phyloP scores from a whole-genome alignment of 106 monocot species.

The Dioscorea zingiberensis region DNA sequence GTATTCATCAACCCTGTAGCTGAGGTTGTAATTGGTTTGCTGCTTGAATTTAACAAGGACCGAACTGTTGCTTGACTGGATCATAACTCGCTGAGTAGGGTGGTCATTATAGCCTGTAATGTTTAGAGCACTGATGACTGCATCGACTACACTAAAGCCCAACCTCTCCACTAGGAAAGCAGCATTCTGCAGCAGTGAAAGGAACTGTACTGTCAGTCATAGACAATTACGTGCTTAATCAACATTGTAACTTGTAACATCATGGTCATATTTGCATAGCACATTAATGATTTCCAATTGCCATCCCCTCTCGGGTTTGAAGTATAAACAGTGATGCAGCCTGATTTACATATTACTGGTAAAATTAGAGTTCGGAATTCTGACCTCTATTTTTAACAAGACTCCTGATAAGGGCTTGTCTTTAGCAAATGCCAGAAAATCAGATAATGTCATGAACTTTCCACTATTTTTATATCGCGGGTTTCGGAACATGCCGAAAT shows the following conservation, averaged over 20 bases:
- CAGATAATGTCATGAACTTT: constrained; percentile 47
- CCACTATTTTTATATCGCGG: constrained; percentile 46
- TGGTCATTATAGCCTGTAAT: constrained; percentile 42
- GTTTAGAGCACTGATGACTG: constrained; percentile 36
- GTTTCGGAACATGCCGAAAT: constrained; percentile 34
- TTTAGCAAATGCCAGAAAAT: constrained; percentile 70
- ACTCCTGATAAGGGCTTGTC: constrained; percentile 43
- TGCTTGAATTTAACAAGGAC: constrained; percentile 56
- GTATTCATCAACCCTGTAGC: constrained; percentile 50
- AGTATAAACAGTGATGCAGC: not conserved
- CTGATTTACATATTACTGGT: no score
- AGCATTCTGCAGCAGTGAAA: constrained; percentile 41
- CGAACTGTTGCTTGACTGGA: constrained; percentile 68
- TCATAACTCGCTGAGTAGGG: constrained; percentile 40
- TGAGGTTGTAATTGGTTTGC: constrained; percentile 40
- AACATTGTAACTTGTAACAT: no score
- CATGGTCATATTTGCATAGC: not conserved
- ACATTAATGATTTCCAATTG: no score
- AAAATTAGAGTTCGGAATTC: no score
- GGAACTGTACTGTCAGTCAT: not conserved
- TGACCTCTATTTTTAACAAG: constrained; percentile 72
- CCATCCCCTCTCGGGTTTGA: not conserved
- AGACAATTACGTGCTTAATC: not conserved
- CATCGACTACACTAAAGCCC: constrained; percentile 30
- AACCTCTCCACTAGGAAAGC: constrained; percentile 37